Evolutionary conservation across 73 alveolate genomes (phyloP).

Genomic region (Paramecium sexaurelia): DNA sequence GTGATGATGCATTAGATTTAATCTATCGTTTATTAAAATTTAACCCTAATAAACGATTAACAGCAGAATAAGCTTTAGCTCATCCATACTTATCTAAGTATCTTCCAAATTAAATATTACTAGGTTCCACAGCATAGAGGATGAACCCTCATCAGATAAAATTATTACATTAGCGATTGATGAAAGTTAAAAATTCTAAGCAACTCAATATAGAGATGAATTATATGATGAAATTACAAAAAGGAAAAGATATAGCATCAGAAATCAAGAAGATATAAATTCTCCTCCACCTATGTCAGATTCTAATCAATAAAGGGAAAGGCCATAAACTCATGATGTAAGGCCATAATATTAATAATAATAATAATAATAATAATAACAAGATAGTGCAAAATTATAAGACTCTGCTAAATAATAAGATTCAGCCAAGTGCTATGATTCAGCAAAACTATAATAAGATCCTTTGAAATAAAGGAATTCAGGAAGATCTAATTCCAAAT

Average conservation of each 20-base stretch:
- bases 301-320: not conserved
- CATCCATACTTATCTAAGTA: conserved; percentile 87
- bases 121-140: conserved; percentile 84
- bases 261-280: conserved; percentile 11
- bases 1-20: conserved; percentile 86
- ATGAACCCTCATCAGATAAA: conserved; percentile 84
- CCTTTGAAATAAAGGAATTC: not conserved
- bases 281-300: conserved; percentile 51
- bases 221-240: conserved; percentile 84
- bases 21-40: conserved; percentile 70
- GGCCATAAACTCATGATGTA: not conserved
- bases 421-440: not conserved
- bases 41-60: conserved; percentile 85
- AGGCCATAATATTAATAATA: not conserved
- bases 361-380: not conserved
- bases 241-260: conserved; percentile 69
- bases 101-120: not conserved
- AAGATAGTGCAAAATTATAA: not conserved
- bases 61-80: conserved; percentile 81
- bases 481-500: conserved; percentile 19
- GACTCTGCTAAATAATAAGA: not conserved
- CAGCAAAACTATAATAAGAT: not conserved
- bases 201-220: conserved; percentile 86
- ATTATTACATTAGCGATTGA: conserved; percentile 83
- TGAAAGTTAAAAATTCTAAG: conserved; percentile 84